Percentiles rank a stretch among this genome's conserved stretches.
Evolutionary conservation across 768 basidiomycete species (phyloP).

Genomic region (Lactarius quietus): DNA sequence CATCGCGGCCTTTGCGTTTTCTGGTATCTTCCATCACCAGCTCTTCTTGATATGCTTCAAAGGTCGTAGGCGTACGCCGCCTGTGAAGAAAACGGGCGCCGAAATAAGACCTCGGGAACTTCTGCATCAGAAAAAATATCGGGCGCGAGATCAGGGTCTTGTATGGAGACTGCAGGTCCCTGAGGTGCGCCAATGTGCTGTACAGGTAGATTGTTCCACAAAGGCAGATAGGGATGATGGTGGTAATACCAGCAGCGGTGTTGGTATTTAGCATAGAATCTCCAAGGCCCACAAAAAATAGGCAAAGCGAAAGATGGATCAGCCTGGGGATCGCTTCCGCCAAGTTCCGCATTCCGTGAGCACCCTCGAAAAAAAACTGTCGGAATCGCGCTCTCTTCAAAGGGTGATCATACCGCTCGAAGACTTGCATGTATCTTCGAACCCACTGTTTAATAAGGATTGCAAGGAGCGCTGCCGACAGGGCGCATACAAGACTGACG

Average conservation of each 20-base stretch:
- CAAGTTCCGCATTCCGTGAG: rapidly evolving
- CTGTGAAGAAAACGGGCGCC: too few relatives aligned
- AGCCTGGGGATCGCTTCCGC: neutral
- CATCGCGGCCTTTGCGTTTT: neutral
- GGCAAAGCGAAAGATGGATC: neutral
- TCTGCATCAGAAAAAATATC: neutral
- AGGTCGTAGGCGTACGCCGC: rapidly evolving
- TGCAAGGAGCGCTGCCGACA: neutral
- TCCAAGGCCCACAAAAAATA: neutral
- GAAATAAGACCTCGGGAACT: too few relatives aligned
- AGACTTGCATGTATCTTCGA: neutral
- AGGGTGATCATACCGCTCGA: neutral
- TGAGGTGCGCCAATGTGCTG: neutral
- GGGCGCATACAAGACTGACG: neutral
- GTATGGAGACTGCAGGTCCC: neutral
- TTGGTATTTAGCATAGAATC: neutral
- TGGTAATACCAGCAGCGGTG: neutral
- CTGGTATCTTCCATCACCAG: neutral
- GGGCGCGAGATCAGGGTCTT: neutral
- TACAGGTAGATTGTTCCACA: neutral
- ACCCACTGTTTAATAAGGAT: neutral
- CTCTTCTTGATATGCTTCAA: neutral
- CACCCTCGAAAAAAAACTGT: neutral
- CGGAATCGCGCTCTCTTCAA: neutral
- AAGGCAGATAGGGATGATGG: neutral